A percentile compares a stretch with the other conserved stretches of the same genome.
Evolutionary conservation across 176 grass and related monocot species (phyloP).

Genomic region (Juncus effusus): DNA sequence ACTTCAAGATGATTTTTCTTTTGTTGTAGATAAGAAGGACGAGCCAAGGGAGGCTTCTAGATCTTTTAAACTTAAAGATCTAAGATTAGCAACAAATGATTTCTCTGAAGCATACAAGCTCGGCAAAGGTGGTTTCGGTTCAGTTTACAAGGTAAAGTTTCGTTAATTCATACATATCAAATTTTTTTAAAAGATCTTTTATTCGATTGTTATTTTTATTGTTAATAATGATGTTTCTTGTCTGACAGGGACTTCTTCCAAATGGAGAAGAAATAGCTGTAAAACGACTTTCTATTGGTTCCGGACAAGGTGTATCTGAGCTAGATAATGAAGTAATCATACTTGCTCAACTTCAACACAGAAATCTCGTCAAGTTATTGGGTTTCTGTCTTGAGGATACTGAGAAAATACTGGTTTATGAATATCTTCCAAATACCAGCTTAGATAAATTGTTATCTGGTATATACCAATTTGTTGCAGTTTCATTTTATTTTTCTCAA

Average conservation of each 20-base stretch:
- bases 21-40: neutral
- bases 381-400: conserved; percentile 51
- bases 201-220: neutral
- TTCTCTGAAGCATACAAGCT: conserved; percentile 14
- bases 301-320: conserved; percentile 52
- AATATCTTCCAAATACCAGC: conserved; percentile 70
- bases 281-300: conserved; percentile 62
- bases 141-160: conserved; percentile 18
- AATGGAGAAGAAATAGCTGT: conserved; percentile 70
- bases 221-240: neutral
- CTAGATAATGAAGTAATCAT: conserved; percentile 72
- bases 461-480: conserved; percentile 1
- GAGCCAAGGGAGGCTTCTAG: neutral
- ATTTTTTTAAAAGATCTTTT: no score
- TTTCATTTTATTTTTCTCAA: neutral
- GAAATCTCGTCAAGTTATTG: conserved; percentile 62
- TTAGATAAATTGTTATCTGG: conserved; percentile 61
- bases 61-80: conserved; percentile 3
- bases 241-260: conserved; percentile 53
- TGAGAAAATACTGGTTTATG: conserved; percentile 73
- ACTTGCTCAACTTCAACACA: conserved; percentile 62
- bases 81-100: conserved; percentile 6
- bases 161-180: neutral
- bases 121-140: conserved; percentile 20
- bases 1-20: neutral